A percentile compares a stretch with the other conserved stretches of the same genome.
Conservation (phyloP, 345 rosid genomes). For the Bruguiera sexangula region DNA sequence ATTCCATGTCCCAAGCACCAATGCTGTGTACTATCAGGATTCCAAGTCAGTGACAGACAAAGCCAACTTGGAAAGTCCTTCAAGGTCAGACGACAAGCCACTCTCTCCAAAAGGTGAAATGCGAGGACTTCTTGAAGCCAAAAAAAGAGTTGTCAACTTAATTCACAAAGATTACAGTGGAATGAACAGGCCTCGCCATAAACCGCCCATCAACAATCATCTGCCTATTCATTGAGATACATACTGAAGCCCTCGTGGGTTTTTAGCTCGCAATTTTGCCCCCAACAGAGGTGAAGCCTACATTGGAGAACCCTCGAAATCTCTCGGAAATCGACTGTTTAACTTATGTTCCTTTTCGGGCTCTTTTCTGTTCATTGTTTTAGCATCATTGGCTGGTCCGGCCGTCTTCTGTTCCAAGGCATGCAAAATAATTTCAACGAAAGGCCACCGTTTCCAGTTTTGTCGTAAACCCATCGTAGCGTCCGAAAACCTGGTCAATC, state of each 20-base stretch:
- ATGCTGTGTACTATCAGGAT: slow-evolving; percentile 14
- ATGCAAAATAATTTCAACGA: too few relatives aligned
- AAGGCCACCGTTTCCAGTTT: too few relatives aligned
- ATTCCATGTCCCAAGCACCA: slow-evolving; percentile 9
- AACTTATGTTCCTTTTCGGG: too few relatives aligned
- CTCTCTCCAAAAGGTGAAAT: slow-evolving; percentile 13
- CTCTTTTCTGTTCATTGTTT: too few relatives aligned
- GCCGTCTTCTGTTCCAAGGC: too few relatives aligned
- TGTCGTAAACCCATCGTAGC: too few relatives aligned
- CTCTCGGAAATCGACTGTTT: too few relatives aligned
- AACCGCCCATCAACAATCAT: slow-evolving; percentile 50
- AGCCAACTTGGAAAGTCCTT: slow-evolving; percentile 16
- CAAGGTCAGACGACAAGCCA: neutral
- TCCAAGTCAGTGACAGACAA: slow-evolving; percentile 16
- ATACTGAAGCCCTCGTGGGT: neutral
- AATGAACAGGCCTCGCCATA: slow-evolving; percentile 29
- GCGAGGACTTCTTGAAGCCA: slow-evolving; percentile 32
- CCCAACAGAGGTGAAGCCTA: slow-evolving; percentile 6
- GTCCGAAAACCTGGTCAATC: too few relatives aligned
- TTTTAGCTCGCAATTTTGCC: slow-evolving; percentile 31
- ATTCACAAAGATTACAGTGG: slow-evolving; percentile 40
- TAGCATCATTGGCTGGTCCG: too few relatives aligned
- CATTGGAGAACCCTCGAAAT: too few relatives aligned
- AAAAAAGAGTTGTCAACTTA: slow-evolving; percentile 33
- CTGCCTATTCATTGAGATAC: slow-evolving; percentile 31